Percentiles rank a stretch among this genome's conserved stretches.
Evolutionary conservation across 31 red algal genomes (phyloP).

Genomic region (Odonthalia washingtoniensis): DNA sequence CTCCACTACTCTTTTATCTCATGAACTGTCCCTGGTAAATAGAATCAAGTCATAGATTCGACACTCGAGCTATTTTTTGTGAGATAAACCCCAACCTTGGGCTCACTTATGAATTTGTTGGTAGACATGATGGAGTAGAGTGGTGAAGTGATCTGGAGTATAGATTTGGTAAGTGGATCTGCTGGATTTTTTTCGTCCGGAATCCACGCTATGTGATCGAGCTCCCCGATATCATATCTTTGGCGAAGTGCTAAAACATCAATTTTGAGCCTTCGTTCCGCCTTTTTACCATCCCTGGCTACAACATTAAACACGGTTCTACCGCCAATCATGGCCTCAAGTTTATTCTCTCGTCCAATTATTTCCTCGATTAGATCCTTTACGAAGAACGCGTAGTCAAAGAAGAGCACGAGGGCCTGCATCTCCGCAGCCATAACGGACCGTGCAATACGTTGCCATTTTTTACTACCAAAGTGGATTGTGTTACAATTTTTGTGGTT

Average conservation of each 20-base stretch:
- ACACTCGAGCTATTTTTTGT: too few relatives aligned
- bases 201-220: neutral
- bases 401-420: neutral
- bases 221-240: constrained; percentile 7
- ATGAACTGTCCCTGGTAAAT: too few relatives aligned
- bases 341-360: neutral
- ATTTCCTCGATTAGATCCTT: neutral
- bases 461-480: too few relatives aligned
- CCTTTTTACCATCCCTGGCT: neutral
- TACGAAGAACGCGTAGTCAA: constrained; percentile 24
- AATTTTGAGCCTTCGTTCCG: neutral
- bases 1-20: too few relatives aligned
- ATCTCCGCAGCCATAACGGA: constrained; percentile 37
- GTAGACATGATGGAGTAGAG: too few relatives aligned
- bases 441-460: constrained; percentile 3
- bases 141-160: too few relatives aligned
- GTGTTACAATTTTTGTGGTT: too few relatives aligned
- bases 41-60: too few relatives aligned
- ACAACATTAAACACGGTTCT: constrained; percentile 10
- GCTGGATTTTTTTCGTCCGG: too few relatives aligned
- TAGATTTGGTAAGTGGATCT: too few relatives aligned
- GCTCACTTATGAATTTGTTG: too few relatives aligned
- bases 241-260: neutral
- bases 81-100: too few relatives aligned
- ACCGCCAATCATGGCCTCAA: neutral